These are phyloP conservation scores for Naganishia onofrii DNA, from an alignment of 768 basidiomycete genomes.

Conservation along the genomic window DNA sequence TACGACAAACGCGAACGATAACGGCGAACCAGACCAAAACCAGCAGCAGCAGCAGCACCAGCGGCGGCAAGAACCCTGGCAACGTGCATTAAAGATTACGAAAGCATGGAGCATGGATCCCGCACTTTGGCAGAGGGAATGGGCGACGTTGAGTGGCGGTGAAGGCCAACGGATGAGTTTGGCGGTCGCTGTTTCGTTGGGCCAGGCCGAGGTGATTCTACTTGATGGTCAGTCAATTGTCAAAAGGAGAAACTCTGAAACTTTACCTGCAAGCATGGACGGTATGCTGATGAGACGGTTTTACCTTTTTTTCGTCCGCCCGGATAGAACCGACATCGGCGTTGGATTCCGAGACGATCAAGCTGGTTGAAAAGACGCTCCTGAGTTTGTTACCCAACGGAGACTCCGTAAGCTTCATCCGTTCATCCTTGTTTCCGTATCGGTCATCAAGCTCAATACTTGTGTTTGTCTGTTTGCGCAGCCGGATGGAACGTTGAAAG, in stretches of 20 bases:
- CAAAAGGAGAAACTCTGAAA: not conserved
- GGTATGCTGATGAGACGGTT: too few species aligned
- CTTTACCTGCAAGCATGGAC: not conserved
- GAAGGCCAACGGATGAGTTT: constrained; percentile 80
- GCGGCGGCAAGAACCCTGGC: not conserved
- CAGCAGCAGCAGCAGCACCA: too few species aligned
- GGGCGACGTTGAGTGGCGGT: constrained; percentile 79
- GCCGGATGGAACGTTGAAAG: constrained; percentile 58
- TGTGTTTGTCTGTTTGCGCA: constrained; percentile 10
- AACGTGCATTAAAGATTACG: constrained; percentile 57
- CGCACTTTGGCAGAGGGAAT: constrained; percentile 73
- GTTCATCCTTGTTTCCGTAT: too few species aligned
- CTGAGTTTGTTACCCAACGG: constrained; percentile 56
- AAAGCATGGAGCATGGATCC: constrained; percentile 65
- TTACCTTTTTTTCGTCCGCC: too few species aligned
- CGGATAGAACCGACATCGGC: constrained; percentile 81
- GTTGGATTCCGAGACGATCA: constrained; percentile 67
- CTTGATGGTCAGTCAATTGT: constrained; percentile 53
- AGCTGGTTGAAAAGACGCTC: constrained; percentile 66
- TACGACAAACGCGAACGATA: too few species aligned
- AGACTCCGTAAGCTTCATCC: not conserved
- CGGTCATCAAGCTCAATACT: too few species aligned
- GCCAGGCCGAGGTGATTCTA: constrained; percentile 73
- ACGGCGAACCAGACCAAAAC: too few species aligned
- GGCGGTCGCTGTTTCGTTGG: constrained; percentile 69